These are phyloP conservation scores for Cyclocybe cylindracea DNA, from an alignment of 768 basidiomycete genomes.

Conservation along the genomic window DNA sequence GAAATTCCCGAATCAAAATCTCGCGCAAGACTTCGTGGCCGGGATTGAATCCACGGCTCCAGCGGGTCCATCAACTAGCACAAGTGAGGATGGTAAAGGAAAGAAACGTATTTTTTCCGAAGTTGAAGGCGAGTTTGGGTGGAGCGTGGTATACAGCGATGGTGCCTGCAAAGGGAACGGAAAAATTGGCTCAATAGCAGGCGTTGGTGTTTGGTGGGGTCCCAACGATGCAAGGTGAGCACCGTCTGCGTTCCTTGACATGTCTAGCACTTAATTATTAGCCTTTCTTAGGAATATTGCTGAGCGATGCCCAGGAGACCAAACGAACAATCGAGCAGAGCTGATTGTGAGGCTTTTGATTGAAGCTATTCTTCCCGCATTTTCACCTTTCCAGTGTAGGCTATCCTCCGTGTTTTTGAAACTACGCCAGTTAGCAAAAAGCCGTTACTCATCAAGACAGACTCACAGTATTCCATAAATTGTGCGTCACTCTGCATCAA, in stretches of 20 bases:
- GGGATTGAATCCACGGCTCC: slow-evolving; percentile 8
- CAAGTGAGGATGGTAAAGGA: slow-evolving; percentile 18
- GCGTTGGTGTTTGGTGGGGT: slow-evolving; percentile 92
- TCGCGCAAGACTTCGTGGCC: slow-evolving; percentile 60
- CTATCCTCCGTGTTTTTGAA: slow-evolving; percentile 82
- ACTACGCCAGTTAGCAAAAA: slow-evolving; percentile 55
- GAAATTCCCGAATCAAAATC: slow-evolving; percentile 57
- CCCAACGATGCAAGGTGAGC: slow-evolving; percentile 58
- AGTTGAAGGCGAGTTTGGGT: slow-evolving; percentile 31
- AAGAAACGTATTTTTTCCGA: slow-evolving; percentile 33
- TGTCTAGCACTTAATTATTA: background rate
- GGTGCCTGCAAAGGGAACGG: slow-evolving; percentile 90
- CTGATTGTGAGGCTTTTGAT: slow-evolving; percentile 58
- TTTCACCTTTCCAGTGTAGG: slow-evolving; percentile 43
- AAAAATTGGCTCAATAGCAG: slow-evolving; percentile 61
- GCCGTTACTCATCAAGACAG: slow-evolving; percentile 76
- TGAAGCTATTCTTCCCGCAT: slow-evolving; percentile 1
- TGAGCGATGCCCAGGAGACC: slow-evolving; percentile 80
- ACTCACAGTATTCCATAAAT: slow-evolving; percentile 81
- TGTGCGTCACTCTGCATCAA: slow-evolving; percentile 45
- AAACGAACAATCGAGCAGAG: slow-evolving; percentile 90
- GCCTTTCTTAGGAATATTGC: slow-evolving; percentile 62
- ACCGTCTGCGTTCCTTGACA: background rate
- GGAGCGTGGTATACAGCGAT: slow-evolving; percentile 76
- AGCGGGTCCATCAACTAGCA: background rate